Conservation (phyloP, 495 filamentous ascomycete species). For the Wilcoxina mikolae region DNA sequence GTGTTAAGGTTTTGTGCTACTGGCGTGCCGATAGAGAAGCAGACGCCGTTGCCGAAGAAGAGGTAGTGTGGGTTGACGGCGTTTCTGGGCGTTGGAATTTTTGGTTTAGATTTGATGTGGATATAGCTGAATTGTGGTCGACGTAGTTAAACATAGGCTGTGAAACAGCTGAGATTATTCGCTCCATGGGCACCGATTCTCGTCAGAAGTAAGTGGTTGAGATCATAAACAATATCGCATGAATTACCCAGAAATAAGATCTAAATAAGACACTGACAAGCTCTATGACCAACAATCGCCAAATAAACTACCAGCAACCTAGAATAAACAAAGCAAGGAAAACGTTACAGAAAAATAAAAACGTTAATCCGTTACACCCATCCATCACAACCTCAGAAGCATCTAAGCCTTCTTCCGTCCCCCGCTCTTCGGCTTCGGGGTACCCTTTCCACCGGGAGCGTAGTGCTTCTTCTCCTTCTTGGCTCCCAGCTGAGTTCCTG, state of each 20-base stretch:
- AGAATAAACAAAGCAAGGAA: not conserved
- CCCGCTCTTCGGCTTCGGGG: constrained; percentile 12
- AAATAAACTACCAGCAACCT: too few species aligned
- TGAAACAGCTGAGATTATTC: too few species aligned
- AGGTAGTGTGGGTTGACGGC: constrained; percentile 9
- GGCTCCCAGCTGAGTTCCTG: constrained; percentile 13
- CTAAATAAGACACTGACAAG: too few species aligned
- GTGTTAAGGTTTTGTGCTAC: constrained; percentile 35
- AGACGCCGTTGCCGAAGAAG: constrained; percentile 23
- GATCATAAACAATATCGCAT: too few species aligned
- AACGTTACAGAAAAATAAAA: not conserved
- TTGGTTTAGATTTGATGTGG: not conserved
- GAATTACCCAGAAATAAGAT: too few species aligned
- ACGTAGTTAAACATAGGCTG: too few species aligned
- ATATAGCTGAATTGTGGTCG: too few species aligned
- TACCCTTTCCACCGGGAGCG: constrained; percentile 31
- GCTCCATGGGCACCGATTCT: too few species aligned
- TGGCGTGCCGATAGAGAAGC: constrained; percentile 22
- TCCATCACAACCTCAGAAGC: constrained; percentile 2
- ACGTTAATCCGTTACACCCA: not conserved
- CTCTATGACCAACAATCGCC: too few species aligned
- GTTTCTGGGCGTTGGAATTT: not conserved
- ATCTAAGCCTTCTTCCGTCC: constrained; percentile 15
- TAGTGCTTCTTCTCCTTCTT: constrained; percentile 18
- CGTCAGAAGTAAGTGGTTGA: too few species aligned